These are phyloP conservation scores for Candida pseudofarinosa DNA, from an alignment of 805 yeast species.

Conservation along the genomic window DNA sequence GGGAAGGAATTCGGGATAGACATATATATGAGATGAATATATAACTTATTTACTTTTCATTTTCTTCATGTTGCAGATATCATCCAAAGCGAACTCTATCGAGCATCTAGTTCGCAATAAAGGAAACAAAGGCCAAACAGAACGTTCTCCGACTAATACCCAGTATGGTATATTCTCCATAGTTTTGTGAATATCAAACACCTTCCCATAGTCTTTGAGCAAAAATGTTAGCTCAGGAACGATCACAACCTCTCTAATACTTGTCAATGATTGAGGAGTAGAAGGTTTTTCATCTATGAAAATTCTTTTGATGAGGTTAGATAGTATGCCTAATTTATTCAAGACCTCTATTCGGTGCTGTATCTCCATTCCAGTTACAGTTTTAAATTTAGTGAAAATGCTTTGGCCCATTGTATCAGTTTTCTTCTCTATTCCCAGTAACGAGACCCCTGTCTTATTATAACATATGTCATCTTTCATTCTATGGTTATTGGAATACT, in stretches of 20 bases:
- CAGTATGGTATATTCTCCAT: slow-evolving; percentile 79
- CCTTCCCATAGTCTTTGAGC: slow-evolving; percentile 65
- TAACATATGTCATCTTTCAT: slow-evolving; percentile 10
- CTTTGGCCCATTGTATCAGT: slow-evolving; percentile 32
- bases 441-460: slow-evolving; percentile 30
- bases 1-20: slow-evolving; percentile 51
- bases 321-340: slow-evolving; percentile 72
- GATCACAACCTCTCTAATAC: slow-evolving; percentile 72
- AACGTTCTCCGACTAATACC: slow-evolving; percentile 84
- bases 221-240: slow-evolving; percentile 81
- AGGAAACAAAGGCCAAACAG: slow-evolving; percentile 90
- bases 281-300: slow-evolving; percentile 78
- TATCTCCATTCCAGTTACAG: slow-evolving; percentile 67
- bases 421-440: slow-evolving; percentile 27
- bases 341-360: slow-evolving; percentile 80
- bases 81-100: slow-evolving; percentile 84
- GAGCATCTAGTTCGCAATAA: slow-evolving; percentile 83
- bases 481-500: slow-evolving; percentile 2
- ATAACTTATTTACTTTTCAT: slow-evolving; percentile 19
- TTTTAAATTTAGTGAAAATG: slow-evolving; percentile 37
- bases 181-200: slow-evolving; percentile 70
- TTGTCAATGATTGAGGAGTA: slow-evolving; percentile 64
- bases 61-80: slow-evolving; percentile 50
- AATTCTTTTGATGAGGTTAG: slow-evolving; percentile 65
- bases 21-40: slow-evolving; percentile 40